These are phyloP conservation scores for Beauveria australis DNA, from an alignment of 2,329 filamentous ascomycete species.

Conservation along the genomic window DNA sequence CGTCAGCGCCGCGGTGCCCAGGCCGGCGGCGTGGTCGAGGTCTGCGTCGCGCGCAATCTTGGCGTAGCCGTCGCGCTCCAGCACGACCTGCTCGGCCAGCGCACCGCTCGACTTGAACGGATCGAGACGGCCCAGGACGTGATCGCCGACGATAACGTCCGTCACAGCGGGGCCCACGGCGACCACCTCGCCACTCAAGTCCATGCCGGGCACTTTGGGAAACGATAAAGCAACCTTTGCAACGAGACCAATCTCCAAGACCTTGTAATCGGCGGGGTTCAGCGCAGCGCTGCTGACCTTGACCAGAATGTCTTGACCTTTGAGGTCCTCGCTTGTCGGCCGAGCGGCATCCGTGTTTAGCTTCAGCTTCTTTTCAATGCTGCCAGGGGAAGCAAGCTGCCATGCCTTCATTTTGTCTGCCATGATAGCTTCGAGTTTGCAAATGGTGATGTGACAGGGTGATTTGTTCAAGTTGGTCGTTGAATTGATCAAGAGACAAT, in stretches of 20 bases:
- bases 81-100: slow-evolving; percentile 34
- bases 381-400: slow-evolving; percentile 18
- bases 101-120: slow-evolving; percentile 28
- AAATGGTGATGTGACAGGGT: no score
- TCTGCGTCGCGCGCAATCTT: slow-evolving; percentile 31
- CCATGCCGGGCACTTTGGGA: slow-evolving; percentile 39
- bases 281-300: slow-evolving; percentile 33
- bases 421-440: not conserved
- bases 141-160: slow-evolving; percentile 30
- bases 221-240: slow-evolving; percentile 22
- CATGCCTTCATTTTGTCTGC: slow-evolving; percentile 12
- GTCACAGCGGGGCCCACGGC: slow-evolving; percentile 19
- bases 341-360: slow-evolving; percentile 15
- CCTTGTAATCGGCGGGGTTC: slow-evolving; percentile 44
- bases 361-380: slow-evolving; percentile 17
- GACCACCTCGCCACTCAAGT: slow-evolving; percentile 43
- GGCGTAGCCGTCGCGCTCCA: slow-evolving; percentile 25
- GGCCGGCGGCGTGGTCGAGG: slow-evolving; percentile 33
- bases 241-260: slow-evolving; percentile 32
- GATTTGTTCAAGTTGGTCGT: no score
- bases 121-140: slow-evolving; percentile 33
- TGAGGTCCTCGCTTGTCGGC: slow-evolving; percentile 16
- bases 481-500: no score
- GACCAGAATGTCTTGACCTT: slow-evolving; percentile 30
- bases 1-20: slow-evolving; percentile 37